phyloP scores from a whole-genome alignment of 2,329 filamentous ascomycete genomes.

The Epicoccum sorghinum region DNA sequence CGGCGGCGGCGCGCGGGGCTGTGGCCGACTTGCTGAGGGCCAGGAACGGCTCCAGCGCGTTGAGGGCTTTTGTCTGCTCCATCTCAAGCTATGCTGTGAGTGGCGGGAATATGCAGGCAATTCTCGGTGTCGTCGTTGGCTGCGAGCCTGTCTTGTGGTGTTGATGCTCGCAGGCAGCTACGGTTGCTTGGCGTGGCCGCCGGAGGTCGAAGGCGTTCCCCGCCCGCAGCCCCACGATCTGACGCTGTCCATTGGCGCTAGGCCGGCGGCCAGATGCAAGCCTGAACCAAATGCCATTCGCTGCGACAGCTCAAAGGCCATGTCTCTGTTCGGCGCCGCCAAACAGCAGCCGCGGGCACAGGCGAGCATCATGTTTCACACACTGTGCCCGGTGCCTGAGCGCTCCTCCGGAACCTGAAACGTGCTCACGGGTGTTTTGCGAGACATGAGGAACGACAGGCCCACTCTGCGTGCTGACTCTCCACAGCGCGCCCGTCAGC shows the following conservation, averaged over 20 bases:
- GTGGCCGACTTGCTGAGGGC: conserved; percentile 85
- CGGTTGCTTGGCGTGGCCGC: conserved; percentile 19
- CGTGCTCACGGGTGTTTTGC: conserved; percentile 5
- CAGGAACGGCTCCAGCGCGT: conserved; percentile 80
- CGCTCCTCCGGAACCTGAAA: conserved; percentile 12
- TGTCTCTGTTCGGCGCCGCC: conserved; percentile 1
- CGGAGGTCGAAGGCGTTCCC: neutral
- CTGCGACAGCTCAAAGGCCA: conserved; percentile 1
- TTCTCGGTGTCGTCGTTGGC: neutral
- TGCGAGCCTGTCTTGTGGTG: neutral
- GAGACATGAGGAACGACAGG: conserved; percentile 1
- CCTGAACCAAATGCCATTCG: neutral
- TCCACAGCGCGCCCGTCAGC: neutral
- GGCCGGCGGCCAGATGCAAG: neutral
- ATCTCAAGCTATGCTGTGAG: conserved; percentile 52
- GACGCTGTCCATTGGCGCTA: neutral
- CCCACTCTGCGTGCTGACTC: neutral
- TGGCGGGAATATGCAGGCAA: too few species aligned
- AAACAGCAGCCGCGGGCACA: neutral
- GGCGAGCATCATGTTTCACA: conserved; percentile 12
- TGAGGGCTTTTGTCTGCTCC: conserved; percentile 71
- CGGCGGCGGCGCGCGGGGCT: conserved; percentile 81
- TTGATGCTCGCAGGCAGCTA: conserved; percentile 21
- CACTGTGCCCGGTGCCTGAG: conserved; percentile 2
- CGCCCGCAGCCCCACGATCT: conserved; percentile 2